A percentile compares a stretch with the other conserved stretches of the same genome.
phyloP scores from a whole-genome alignment of 345 rosid genomes.

The Aquilaria malaccensis region DNA sequence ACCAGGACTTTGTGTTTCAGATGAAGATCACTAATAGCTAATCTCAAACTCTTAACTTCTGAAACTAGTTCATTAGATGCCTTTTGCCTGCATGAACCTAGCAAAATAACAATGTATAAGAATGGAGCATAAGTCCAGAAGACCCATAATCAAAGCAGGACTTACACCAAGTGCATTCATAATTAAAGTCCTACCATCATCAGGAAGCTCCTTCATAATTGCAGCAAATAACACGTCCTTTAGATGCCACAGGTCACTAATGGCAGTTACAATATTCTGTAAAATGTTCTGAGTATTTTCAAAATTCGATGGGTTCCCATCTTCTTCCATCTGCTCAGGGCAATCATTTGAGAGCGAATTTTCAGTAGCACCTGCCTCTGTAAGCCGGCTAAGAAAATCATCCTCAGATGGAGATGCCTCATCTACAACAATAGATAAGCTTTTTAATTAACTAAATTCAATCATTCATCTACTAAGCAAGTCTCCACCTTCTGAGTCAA shows the following conservation, averaged over 20 bases:
- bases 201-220: slow-evolving; percentile 38
- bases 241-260: slow-evolving; percentile 48
- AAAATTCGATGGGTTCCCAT: slow-evolving; percentile 25
- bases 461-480: too few species aligned
- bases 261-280: slow-evolving; percentile 40
- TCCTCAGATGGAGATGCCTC: slow-evolving; percentile 39
- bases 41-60: slow-evolving; percentile 63
- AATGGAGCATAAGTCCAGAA: slow-evolving; percentile 15
- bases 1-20: slow-evolving; percentile 58
- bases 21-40: slow-evolving; percentile 54
- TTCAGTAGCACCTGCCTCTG: slow-evolving; percentile 87
- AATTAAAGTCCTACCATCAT: slow-evolving; percentile 37
- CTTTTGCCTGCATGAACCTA: slow-evolving; percentile 48
- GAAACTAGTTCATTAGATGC: slow-evolving; percentile 37
- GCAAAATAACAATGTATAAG: slow-evolving; percentile 22
- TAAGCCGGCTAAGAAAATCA: slow-evolving; percentile 61
- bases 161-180: background rate
- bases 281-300: slow-evolving; percentile 40
- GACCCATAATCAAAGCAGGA: background rate
- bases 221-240: slow-evolving; percentile 57
- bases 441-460: background rate
- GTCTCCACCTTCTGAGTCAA: too few species aligned
- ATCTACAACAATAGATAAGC: slow-evolving; percentile 35
- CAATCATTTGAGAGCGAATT: slow-evolving; percentile 47
- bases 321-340: slow-evolving; percentile 38